Percentiles rank a stretch among this genome's conserved stretches.
These are phyloP conservation scores for Kuraishia cidri DNA, from an alignment of 805 yeast genomes.

Conservation along the genomic window DNA sequence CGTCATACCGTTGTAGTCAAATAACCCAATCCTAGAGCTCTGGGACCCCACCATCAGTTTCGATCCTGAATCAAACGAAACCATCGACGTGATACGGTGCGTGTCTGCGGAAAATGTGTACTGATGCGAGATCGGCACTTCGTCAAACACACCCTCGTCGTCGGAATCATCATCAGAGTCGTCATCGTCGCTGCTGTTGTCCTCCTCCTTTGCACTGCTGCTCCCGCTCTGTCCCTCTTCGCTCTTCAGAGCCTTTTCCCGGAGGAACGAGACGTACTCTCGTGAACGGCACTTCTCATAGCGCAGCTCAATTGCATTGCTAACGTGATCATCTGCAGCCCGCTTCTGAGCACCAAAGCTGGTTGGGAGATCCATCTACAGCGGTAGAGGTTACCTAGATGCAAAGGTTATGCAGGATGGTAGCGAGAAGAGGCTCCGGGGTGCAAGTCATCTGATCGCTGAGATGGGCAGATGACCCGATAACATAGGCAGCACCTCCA, in stretches of 20 bases:
- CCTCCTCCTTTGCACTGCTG: not conserved
- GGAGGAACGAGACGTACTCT: conserved; percentile 3
- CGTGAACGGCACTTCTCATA: conserved; percentile 5
- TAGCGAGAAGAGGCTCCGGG: no score
- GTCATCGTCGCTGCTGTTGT: no score
- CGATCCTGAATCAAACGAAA: conserved; percentile 14
- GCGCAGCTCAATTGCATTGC: no score
- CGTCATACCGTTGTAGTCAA: conserved; percentile 23
- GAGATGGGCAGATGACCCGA: no score
- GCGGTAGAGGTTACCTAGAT: no score
- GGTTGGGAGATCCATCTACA: no score
- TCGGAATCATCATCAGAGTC: conserved; percentile 9
- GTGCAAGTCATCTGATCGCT: no score
- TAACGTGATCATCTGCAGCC: no score
- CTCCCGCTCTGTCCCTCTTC: not conserved
- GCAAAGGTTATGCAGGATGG: no score
- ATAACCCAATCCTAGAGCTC: conserved; percentile 17
- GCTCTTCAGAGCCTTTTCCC: conserved; percentile 7
- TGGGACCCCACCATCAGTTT: conserved; percentile 16
- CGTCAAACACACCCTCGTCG: conserved; percentile 17
- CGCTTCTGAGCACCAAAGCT: no score
- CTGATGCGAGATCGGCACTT: conserved; percentile 26
- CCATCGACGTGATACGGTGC: conserved; percentile 13
- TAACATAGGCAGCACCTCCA: no score
- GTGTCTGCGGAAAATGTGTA: conserved; percentile 11